phyloP scores from a whole-genome alignment of 371 early-diverging fungal species.

The Mucor lusitanicus region DNA sequence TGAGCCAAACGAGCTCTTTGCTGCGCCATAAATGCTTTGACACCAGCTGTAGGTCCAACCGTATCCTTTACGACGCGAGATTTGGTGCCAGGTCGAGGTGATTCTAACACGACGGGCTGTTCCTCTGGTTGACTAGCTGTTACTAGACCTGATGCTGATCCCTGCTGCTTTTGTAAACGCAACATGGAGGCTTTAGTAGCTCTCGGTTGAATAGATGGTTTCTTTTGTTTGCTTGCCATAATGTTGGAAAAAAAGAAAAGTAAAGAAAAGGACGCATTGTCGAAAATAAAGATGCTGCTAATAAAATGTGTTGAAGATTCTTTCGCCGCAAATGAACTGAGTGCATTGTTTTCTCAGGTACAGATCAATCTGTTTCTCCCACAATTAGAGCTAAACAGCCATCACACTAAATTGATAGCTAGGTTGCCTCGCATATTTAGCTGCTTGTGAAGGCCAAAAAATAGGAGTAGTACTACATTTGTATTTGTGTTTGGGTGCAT shows the following conservation, averaged over 20 bases:
- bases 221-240: slow-evolving; percentile 9
- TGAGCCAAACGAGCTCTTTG: slow-evolving; percentile 37
- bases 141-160: background rate
- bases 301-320: background rate
- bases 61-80: background rate
- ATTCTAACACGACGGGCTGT: background rate
- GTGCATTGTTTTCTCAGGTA: background rate
- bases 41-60: slow-evolving; percentile 33
- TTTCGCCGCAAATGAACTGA: background rate
- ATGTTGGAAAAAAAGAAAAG: background rate
- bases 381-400: too few relatives aligned
- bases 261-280: background rate
- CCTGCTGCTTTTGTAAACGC: slow-evolving; percentile 21
- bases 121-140: slow-evolving; percentile 1
- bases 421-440: too few relatives aligned
- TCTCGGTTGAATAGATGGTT: slow-evolving; percentile 29
- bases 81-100: background rate
- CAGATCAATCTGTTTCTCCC: background rate
- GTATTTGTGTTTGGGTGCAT: too few relatives aligned
- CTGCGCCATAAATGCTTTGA: slow-evolving; percentile 49
- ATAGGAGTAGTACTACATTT: too few relatives aligned
- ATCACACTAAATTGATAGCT: too few relatives aligned
- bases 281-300: too few relatives aligned
- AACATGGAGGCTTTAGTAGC: slow-evolving; percentile 42
- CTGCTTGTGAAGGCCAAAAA: too few relatives aligned